phyloP scores from a whole-genome alignment of 306 rosid genomes.

The Sesbania bispinosa region DNA sequence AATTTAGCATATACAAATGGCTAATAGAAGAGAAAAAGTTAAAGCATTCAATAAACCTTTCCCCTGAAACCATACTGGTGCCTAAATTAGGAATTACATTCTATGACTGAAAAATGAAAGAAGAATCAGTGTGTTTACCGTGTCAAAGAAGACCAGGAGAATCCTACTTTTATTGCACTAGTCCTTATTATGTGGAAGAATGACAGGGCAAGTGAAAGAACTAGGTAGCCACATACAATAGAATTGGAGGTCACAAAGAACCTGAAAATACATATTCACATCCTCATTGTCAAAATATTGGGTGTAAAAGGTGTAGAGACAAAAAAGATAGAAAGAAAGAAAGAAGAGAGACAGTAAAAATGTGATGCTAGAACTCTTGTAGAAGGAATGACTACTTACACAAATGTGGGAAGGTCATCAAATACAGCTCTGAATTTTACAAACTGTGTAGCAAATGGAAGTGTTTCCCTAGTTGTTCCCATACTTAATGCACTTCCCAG shows the following conservation, averaged over 20 bases:
- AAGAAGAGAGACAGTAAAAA: too few relatives aligned
- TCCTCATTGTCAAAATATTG: not conserved
- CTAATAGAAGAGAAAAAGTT: too few relatives aligned
- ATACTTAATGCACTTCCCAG: slow-evolving; percentile 30
- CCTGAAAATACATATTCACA: too few relatives aligned
- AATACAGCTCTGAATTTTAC: slow-evolving; percentile 29
- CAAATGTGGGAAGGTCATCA: slow-evolving; percentile 42
- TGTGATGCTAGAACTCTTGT: too few relatives aligned
- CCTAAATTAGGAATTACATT: too few relatives aligned
- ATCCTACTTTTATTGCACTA: slow-evolving; percentile 38
- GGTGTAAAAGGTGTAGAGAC: too few relatives aligned
- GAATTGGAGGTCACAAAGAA: slow-evolving; percentile 53
- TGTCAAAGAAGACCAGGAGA: slow-evolving; percentile 44
- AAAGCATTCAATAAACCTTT: too few relatives aligned
- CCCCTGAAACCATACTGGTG: too few relatives aligned
- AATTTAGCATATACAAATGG: too few relatives aligned
- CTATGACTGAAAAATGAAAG: too few relatives aligned
- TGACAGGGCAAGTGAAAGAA: slow-evolving; percentile 43
- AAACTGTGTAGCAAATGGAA: slow-evolving; percentile 38
- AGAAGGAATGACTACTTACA: slow-evolving; percentile 37
- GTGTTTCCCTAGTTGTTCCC: slow-evolving; percentile 36
- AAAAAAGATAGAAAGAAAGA: too few relatives aligned
- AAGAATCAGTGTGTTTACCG: slow-evolving; percentile 45
- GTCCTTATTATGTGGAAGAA: slow-evolving; percentile 46
- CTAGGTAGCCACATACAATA: slow-evolving; percentile 49